Conservation (phyloP, 371 early-diverging fungal genomes). For the Smittium mucronatum region DNA sequence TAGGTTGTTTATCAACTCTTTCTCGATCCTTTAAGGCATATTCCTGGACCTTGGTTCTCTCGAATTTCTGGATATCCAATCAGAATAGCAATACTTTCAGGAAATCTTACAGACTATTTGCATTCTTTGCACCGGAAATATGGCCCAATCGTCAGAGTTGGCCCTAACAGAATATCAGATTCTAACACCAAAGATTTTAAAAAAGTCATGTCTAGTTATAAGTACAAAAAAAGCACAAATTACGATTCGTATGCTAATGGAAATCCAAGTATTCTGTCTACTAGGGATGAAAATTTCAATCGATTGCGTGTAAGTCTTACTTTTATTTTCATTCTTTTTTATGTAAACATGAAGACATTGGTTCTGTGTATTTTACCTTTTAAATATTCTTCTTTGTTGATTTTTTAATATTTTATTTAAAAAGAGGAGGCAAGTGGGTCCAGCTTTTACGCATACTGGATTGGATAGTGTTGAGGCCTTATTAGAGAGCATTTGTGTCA, state of each 20-base stretch:
- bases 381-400: no score
- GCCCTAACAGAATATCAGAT: conserved; percentile 23
- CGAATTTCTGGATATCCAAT: conserved; percentile 20
- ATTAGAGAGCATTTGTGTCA: conserved; percentile 17
- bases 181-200: conserved; percentile 17
- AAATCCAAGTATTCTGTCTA: conserved; percentile 18
- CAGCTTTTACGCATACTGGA: conserved; percentile 14
- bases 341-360: neutral
- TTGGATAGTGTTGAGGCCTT: conserved; percentile 18
- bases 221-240: conserved; percentile 18
- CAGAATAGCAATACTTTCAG: conserved; percentile 9
- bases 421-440: conserved; percentile 26
- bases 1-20: neutral
- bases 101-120: conserved; percentile 19
- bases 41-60: conserved; percentile 22
- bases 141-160: conserved; percentile 28
- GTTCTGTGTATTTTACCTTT: neutral
- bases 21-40: conserved; percentile 15
- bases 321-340: neutral
- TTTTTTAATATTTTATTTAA: neutral
- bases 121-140: conserved; percentile 18
- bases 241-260: conserved; percentile 17
- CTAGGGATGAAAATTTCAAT: conserved; percentile 21
- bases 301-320: conserved; percentile 10
- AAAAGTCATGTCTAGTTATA: conserved; percentile 22